A percentile compares a stretch with the other conserved stretches of the same genome.
These are phyloP conservation scores for Asterochloris sp. DNA, from an alignment of 139 green algal species.

Conservation along the genomic window DNA sequence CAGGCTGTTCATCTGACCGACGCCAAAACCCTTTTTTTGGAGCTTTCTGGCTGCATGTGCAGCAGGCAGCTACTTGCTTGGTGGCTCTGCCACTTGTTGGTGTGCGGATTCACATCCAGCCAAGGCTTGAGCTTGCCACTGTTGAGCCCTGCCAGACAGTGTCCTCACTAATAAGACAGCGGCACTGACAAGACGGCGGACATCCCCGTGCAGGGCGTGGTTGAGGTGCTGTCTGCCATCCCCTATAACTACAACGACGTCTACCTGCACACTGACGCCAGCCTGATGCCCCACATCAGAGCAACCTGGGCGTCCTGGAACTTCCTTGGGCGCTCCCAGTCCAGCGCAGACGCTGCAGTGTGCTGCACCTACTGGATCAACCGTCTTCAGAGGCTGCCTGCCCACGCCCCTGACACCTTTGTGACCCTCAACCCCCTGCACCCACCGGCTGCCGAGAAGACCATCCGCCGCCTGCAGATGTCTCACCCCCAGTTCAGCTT, in stretches of 20 bases:
- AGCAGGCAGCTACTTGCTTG: no score
- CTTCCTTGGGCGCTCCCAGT: constrained; percentile 46
- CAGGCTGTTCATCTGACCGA: no score
- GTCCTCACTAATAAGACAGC: no score
- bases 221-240: constrained; percentile 66
- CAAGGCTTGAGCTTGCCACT: no score
- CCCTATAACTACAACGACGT: constrained; percentile 85
- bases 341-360: constrained; percentile 43
- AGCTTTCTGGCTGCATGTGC: no score
- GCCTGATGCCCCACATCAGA: constrained; percentile 73
- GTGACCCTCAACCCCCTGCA: constrained; percentile 90
- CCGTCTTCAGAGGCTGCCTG: constrained; percentile 65
- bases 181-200: no score
- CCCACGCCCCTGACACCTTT: constrained; percentile 70
- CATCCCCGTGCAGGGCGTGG: constrained; percentile 35
- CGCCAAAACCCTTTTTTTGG: no score
- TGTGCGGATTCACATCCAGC: no score
- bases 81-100: no score
- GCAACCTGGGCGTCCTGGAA: constrained; percentile 91
- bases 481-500: constrained; percentile 79
- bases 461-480: constrained; percentile 54
- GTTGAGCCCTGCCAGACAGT: no score
- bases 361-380: constrained; percentile 95
- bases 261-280: constrained; percentile 80
- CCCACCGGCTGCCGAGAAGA: constrained; percentile 43